Base-by-base conservation (phyloP, 164 flowering plant species). In the Vitis cinerea region DNA sequence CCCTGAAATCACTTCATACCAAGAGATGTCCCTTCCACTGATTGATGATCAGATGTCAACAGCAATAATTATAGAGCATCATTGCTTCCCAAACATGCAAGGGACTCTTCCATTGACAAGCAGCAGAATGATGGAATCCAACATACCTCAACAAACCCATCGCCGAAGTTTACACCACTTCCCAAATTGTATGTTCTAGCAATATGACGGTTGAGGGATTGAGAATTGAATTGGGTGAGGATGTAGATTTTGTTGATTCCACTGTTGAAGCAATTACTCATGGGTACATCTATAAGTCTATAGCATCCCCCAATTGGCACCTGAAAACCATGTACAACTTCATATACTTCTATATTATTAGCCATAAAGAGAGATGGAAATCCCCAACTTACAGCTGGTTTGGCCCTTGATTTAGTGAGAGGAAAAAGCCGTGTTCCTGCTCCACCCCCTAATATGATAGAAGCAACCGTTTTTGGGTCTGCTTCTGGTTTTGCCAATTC, bases 231-330 rank as follows among this genome's bases (percentile, higher is more conserved):
- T 74, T 95, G 99, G 31, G 99, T 95, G 30, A 95, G 81, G 59
- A 93, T 85, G 77, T 74, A 95, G 8, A 95, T 87, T 80, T 92
- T 95, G 88, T 92, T 85, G 50, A 95, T 86, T 47, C 94, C 91
- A 75, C 98, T 91, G 82, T 93, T 95, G 67, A 95, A 88, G 81
- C 98, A 91, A 78, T 95, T 95, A 82, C 98, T 95, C 98, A 92
- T 92, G 10, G 98, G 99, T 30, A 95, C 90, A 72, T 95, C 99
- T 64, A 95, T 91, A 37, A 95, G 94, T 81, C 89, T 83, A 66
- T 93, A 93, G 79, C 96, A 91, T 37, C 99, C 99, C 44, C 96
- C 98, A 62, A 95, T 86, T 10, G 99, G 98, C 50, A 95, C 98
- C 98, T 95, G 74, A 58, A 78, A 47, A 65, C 51, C 54, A 19